phyloP scores from a whole-genome alignment of 192 early-diverging fungal genomes.

The Coemansia sp. region DNA sequence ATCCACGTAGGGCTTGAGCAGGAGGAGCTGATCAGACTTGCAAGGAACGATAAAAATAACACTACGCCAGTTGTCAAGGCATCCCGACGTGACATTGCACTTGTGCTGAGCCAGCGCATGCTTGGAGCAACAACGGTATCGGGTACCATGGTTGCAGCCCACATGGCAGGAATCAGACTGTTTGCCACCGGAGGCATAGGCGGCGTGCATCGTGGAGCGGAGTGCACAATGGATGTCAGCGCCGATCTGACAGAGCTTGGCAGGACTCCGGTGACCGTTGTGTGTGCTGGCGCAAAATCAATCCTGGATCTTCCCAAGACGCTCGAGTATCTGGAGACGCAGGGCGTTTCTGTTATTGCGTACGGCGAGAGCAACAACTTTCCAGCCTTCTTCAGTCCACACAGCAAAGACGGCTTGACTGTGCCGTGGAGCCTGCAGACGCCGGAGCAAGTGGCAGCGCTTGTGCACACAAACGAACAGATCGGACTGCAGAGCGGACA shows the following conservation, averaged over 20 bases:
- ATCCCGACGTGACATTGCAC: constrained; percentile 81
- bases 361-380: constrained; percentile 68
- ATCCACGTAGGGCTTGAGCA: constrained; percentile 78
- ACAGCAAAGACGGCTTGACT: constrained; percentile 55
- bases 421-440: constrained; percentile 51
- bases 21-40: constrained; percentile 65
- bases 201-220: constrained; percentile 87
- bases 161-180: constrained; percentile 79
- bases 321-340: constrained; percentile 88
- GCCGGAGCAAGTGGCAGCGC: constrained; percentile 45
- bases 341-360: constrained; percentile 89
- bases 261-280: constrained; percentile 87
- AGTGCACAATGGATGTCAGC: constrained; percentile 80
- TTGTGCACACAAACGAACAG: constrained; percentile 59
- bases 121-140: constrained; percentile 93
- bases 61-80: constrained; percentile 59
- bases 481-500: constrained; percentile 75
- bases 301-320: constrained; percentile 93
- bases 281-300: constrained; percentile 96
- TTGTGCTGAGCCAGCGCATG: constrained; percentile 68
- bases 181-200: constrained; percentile 99
- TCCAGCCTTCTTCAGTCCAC: constrained; percentile 89
- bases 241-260: constrained; percentile 93
- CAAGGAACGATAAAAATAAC: constrained; percentile 59
- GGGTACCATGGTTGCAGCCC: constrained; percentile 86